Base-by-base conservation (phyloP, 1,284 basidiomycete genomes). In the Ceratobasidium papillatum region DNA sequence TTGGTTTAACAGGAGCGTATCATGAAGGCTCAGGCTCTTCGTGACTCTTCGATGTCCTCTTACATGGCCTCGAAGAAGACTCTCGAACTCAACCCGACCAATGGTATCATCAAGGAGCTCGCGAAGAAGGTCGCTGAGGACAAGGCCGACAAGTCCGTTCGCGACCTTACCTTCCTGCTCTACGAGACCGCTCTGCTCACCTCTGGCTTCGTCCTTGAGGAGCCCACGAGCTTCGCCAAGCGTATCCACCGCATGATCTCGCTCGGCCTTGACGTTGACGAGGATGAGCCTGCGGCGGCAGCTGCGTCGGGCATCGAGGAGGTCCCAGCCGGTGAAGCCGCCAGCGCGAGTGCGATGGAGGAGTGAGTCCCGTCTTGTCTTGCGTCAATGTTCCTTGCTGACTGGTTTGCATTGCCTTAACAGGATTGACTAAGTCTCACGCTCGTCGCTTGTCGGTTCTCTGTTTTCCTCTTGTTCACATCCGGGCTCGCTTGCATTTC, bases 21-120 rank as follows among this genome's bases (percentile, higher is more conserved):
- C 88, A 99, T 99, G 98, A 98, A 98, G 87, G 96, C 97, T 19
- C 98, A 99, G 86, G 97, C 97, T 61, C 92, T 99, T 76, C 94
- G 97, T 80, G 97, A 99, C 84, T 96, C 96, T 30, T 96, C 94
- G 77, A 98, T 99, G 97, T 98, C 96, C 38, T 96, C 95, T 61
- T 99, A 99, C 89, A 98, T 99, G 96, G 94, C 94, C 43, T 94
- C 92, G 78, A 99, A 99, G 91, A 99, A 99, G 93, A 99, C 97
- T 22, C 90, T 99, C 79, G 97, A 99, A 87, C 90, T 99, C 80
- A 99, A 99, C 91, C 94, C 96, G 22, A 85, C 84, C 79, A 96
- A 99, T 87, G 85, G 94, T 62, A 98, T 99, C 85, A 87, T 99
- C 86, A 96, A 95, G 87, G 97, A 99, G 87, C 89, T 99, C 81